A percentile compares a stretch with the other conserved stretches of the same genome.
Evolutionary conservation across 1,284 basidiomycete genomes (phyloP).

Genomic region (Cutaneotrichosporon sp.): DNA sequence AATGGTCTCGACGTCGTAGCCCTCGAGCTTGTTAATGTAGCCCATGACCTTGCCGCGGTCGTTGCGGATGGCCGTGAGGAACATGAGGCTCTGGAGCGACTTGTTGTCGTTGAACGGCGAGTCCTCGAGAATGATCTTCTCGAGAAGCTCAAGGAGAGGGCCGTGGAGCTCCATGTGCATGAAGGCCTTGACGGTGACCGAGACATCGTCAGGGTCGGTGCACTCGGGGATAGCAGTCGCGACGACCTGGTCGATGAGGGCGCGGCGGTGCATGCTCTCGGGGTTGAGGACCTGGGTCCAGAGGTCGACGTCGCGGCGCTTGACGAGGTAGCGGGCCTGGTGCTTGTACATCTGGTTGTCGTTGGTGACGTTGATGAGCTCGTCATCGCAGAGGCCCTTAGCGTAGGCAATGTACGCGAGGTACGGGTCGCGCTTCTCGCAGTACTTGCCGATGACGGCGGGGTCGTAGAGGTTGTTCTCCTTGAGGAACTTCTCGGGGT

Average conservation of each 20-base stretch:
- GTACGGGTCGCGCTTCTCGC: constrained; percentile 98
- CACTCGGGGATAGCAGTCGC: constrained; percentile 95
- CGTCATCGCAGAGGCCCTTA: constrained; percentile 98
- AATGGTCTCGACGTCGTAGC: constrained; percentile 94
- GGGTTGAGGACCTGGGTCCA: constrained; percentile 93
- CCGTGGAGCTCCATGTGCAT: constrained; percentile 95
- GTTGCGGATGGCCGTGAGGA: constrained; percentile 94
- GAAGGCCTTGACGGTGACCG: constrained; percentile 98
- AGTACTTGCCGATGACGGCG: constrained; percentile 96
- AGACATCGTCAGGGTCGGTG: constrained; percentile 98
- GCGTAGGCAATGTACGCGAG: constrained; percentile 99
- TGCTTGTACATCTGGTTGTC: constrained; percentile 99
- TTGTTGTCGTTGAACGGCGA: constrained; percentile 98
- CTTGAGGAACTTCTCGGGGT: constrained; percentile 96
- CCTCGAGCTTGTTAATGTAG: constrained; percentile 96
- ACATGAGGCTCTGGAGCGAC: constrained; percentile 89
- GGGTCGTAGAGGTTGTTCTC: constrained; percentile 97
- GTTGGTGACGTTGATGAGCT: constrained; percentile 95
- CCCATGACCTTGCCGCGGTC: constrained; percentile 99
- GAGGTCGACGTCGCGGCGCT: constrained; percentile 90
- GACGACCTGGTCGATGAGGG: constrained; percentile 93
- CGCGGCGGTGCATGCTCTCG: constrained; percentile 90
- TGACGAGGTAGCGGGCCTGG: constrained; percentile 96
- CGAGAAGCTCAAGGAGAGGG: constrained; percentile 94
- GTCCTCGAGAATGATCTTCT: constrained; percentile 97